Percentiles rank a stretch among this genome's conserved stretches.
Conservation (phyloP, 2,329 filamentous ascomycete genomes). For the Ramichloridium luteum region DNA sequence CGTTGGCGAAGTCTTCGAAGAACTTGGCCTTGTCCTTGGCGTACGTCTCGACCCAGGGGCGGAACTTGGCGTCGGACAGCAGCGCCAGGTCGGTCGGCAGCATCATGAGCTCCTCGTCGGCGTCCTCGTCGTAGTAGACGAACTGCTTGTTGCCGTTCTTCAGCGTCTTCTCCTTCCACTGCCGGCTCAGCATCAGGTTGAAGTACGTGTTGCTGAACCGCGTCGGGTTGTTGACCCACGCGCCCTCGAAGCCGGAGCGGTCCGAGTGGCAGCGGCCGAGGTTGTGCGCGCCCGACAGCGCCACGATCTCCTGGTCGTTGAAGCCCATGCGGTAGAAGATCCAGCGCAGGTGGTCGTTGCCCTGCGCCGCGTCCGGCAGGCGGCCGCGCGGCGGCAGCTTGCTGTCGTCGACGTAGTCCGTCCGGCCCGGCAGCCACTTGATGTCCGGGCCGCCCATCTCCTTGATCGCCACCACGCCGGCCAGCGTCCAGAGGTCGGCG, state of each 20-base stretch:
- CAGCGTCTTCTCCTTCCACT: slow-evolving; percentile 87
- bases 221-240: slow-evolving; percentile 86
- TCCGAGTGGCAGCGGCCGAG: slow-evolving; percentile 82
- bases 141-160: slow-evolving; percentile 82
- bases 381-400: slow-evolving; percentile 92
- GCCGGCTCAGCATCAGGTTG: slow-evolving; percentile 75
- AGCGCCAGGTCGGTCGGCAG: slow-evolving; percentile 82
- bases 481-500: slow-evolving; percentile 94
- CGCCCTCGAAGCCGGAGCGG: slow-evolving; percentile 76
- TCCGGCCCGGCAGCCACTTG: slow-evolving; percentile 77
- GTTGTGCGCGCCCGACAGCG: slow-evolving; percentile 72
- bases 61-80: slow-evolving; percentile 78
- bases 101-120: slow-evolving; percentile 90
- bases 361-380: slow-evolving; percentile 70
- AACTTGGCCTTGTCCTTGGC: slow-evolving; percentile 83
- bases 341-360: slow-evolving; percentile 66
- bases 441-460: slow-evolving; percentile 86
- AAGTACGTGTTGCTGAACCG: slow-evolving; percentile 92
- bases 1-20: slow-evolving; percentile 83
- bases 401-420: slow-evolving; percentile 63
- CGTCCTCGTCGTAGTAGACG: slow-evolving; percentile 84
- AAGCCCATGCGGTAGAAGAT: slow-evolving; percentile 98
- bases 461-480: slow-evolving; percentile 73
- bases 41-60: slow-evolving; percentile 68
- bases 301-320: slow-evolving; percentile 93